These are phyloP conservation scores for Spiraea crenata DNA, from an alignment of 331 rosid genomes.

Conservation along the genomic window DNA sequence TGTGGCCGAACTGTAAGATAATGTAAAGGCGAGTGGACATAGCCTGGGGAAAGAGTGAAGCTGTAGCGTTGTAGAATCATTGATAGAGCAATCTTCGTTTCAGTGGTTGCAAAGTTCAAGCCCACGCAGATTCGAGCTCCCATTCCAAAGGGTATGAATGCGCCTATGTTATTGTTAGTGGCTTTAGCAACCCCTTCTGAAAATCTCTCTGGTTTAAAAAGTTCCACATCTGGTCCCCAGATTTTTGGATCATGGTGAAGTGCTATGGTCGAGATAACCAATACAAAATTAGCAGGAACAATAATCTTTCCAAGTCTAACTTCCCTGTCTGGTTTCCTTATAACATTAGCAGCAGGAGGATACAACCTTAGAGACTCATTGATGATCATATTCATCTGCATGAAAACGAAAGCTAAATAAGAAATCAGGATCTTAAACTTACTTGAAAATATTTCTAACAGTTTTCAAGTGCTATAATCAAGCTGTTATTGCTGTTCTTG, in stretches of 20 bases:
- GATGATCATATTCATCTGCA: conserved; percentile 11
- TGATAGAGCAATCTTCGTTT: conserved; percentile 15
- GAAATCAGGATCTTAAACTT: neutral
- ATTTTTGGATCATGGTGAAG: conserved; percentile 15
- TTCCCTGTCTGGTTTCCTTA: neutral
- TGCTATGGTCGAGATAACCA: neutral
- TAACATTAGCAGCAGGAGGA: neutral
- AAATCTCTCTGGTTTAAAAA: conserved; percentile 25
- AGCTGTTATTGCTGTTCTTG: neutral
- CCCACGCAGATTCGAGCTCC: conserved; percentile 17
- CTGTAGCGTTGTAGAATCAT: neutral
- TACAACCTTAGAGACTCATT: conserved; percentile 9
- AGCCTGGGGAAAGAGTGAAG: neutral
- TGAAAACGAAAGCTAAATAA: neutral
- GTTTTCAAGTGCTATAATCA: neutral
- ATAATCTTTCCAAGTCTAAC: neutral
- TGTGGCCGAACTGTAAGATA: neutral
- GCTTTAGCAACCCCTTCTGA: conserved; percentile 20
- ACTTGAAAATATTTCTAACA: neutral
- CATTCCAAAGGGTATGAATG: conserved; percentile 3
- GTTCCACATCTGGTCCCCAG: conserved; percentile 17
- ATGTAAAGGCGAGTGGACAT: neutral
- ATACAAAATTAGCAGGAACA: neutral
- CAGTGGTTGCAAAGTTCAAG: conserved; percentile 9
- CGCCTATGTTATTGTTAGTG: neutral